Evolutionary conservation across 768 basidiomycete genomes (phyloP).

Genomic region (Boletus rubropictus): DNA sequence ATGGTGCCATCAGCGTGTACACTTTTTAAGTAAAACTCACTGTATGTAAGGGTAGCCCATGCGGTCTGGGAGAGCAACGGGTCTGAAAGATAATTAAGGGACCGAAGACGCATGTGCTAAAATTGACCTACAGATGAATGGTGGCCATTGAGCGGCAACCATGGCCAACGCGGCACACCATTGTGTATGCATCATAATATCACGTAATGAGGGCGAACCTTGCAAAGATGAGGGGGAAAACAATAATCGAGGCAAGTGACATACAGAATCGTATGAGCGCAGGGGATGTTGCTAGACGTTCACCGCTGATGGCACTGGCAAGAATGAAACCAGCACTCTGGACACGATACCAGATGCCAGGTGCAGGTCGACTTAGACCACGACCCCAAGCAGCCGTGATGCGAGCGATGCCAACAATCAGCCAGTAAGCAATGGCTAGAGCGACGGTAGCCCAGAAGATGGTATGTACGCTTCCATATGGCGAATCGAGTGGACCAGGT

Average conservation of each 20-base stretch:
- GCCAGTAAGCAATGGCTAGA: constrained; percentile 75
- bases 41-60: constrained; percentile 80
- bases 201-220: constrained; percentile 91
- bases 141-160: constrained; percentile 95
- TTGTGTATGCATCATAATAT: constrained; percentile 90
- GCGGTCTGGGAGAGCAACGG: constrained; percentile 84
- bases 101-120: neutral
- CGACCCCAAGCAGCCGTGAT: constrained; percentile 82
- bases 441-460: constrained; percentile 73
- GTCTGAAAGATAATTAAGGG: constrained; percentile 44
- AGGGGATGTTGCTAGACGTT: constrained; percentile 76
- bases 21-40: constrained; percentile 36
- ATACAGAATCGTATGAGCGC: constrained; percentile 85
- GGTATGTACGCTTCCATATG: constrained; percentile 61
- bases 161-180: constrained; percentile 86
- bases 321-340: constrained; percentile 85
- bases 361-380: constrained; percentile 50
- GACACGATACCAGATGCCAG: constrained; percentile 62
- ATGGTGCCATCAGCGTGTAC: constrained; percentile 3
- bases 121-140: constrained; percentile 69
- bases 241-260: constrained; percentile 27
- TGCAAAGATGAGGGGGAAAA: constrained; percentile 11
- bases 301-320: constrained; percentile 90
- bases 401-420: constrained; percentile 74
- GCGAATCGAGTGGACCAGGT: constrained; percentile 46